A percentile compares a stretch with the other conserved stretches of the same genome.
Evolutionary conservation across 2,329 filamentous ascomycete species (phyloP).

Genomic region (Pseudogymnoascus sp.): DNA sequence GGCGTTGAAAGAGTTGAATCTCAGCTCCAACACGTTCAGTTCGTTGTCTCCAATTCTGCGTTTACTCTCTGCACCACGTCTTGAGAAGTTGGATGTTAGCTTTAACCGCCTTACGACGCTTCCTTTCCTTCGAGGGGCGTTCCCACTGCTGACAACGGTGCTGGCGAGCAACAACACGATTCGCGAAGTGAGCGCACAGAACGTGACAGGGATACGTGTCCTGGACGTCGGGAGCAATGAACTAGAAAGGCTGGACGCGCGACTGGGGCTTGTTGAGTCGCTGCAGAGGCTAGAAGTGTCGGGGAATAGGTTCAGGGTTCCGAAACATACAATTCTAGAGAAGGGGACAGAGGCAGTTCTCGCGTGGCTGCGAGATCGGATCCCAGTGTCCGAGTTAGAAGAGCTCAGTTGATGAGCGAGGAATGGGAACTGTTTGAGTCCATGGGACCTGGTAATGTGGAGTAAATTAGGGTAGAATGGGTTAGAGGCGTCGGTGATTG

Average conservation of each 20-base stretch:
- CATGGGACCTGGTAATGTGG: not conserved
- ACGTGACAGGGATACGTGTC: constrained; percentile 65
- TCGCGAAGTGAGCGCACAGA: constrained; percentile 62
- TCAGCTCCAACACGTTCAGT: constrained; percentile 67
- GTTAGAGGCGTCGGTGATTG: not conserved
- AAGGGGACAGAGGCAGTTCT: constrained; percentile 82
- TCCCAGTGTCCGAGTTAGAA: constrained; percentile 45
- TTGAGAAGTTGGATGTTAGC: constrained; percentile 74
- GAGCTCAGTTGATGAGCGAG: not conserved
- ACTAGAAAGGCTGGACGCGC: constrained; percentile 71
- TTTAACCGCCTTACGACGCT: constrained; percentile 72
- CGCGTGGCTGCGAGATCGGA: constrained; percentile 70
- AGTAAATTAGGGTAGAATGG: not conserved
- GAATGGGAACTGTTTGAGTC: not conserved
- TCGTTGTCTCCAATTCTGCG: constrained; percentile 59
- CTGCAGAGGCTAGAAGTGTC: constrained; percentile 65
- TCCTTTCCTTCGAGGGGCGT: constrained; percentile 58
- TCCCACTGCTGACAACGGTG: constrained; percentile 64
- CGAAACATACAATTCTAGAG: constrained; percentile 74
- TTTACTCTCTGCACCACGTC: constrained; percentile 62
- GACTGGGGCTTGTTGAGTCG: constrained; percentile 65
- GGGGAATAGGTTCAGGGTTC: constrained; percentile 83
- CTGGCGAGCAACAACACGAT: constrained; percentile 75
- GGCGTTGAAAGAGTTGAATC: constrained; percentile 66
- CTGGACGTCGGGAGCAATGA: constrained; percentile 82